Evolutionary conservation across 2,329 filamentous ascomycete species (phyloP), one percentile per base, ranked within the genome.

Genomic region (Cytospora schulzeri): DNA sequence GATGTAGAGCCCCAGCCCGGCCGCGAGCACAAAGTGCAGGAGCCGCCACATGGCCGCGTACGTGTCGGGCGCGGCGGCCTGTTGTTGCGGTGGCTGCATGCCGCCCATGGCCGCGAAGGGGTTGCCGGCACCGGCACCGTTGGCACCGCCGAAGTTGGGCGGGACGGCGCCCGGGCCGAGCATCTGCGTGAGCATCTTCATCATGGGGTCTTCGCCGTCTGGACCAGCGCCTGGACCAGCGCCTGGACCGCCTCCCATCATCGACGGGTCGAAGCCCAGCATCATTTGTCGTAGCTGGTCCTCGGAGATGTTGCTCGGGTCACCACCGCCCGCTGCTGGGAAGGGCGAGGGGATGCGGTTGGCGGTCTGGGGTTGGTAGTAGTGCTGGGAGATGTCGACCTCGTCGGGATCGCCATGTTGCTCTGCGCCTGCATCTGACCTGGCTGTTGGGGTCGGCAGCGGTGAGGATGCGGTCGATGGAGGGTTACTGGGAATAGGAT

Each of bases 381-480:
- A 88, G 77, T 91, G 89, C 68, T 89, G 78, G n/a, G 89, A 91
- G 69, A 94, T 92, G 74, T 93, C 91, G 68, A 92, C 84, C 75
- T 93, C 91, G 6, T 88, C 90, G 7, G 91, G 91, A 71, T 91
- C 89, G 63, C 82, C 86, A 70, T 83, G 77, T 31, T 75, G 73
- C 26, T 75, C 59, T 9, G 73, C 51, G 48, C 71, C 57, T 50
- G 77, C 70, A 73, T n/a, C 75, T 70, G 31, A 76, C 69, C 26
- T 69, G 48, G 74, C 68, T 14, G 75, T 63, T 51, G 72, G 70
- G 29, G 74, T 66, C 29, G 76, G 70, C 60, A 71, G 74, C 66
- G 78, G 75, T 29, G 75, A 69, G 29, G 75, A 69, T 57, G 74
- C 72, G 73, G 73, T 66, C 56, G 68, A 68, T 24, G 72, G 56